These are phyloP conservation scores for Coelastrella sp. DNA, from an alignment of 139 green algal genomes.

Conservation along the genomic window DNA sequence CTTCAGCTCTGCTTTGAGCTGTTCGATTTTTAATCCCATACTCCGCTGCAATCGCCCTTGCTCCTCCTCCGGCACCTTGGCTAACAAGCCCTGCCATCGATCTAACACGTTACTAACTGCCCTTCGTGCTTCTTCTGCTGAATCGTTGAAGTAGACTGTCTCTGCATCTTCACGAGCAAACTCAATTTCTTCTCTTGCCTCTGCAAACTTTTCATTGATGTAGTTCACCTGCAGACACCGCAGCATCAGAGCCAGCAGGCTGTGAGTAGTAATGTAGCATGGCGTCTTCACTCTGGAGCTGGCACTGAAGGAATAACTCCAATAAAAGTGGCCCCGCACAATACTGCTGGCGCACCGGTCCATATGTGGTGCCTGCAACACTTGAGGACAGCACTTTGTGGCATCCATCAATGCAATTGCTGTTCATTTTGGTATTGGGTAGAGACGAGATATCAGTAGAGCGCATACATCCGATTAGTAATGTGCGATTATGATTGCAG, in stretches of 20 bases:
- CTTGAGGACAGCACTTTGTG: too few species aligned
- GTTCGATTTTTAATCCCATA: conserved; percentile 70
- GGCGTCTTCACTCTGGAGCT: too few species aligned
- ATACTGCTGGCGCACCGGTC: too few species aligned
- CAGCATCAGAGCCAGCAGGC: background rate
- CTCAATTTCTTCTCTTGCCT: conserved; percentile 67
- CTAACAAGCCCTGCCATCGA: conserved; percentile 54
- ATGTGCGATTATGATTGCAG: too few species aligned
- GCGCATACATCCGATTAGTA: too few species aligned
- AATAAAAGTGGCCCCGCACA: too few species aligned
- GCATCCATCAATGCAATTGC: too few species aligned
- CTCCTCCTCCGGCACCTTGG: conserved; percentile 45
- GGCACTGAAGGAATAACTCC: too few species aligned
- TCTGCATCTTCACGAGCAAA: conserved; percentile 38
- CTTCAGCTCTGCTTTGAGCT: conserved; percentile 62
- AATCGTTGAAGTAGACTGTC: conserved; percentile 58
- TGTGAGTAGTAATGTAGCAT: background rate
- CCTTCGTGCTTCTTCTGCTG: conserved; percentile 29
- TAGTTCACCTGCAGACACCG: conserved; percentile 50
- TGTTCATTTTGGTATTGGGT: too few species aligned
- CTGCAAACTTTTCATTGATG: conserved; percentile 65
- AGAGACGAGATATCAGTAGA: too few species aligned
- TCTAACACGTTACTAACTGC: conserved; percentile 46
- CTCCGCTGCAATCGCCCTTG: conserved; percentile 50
- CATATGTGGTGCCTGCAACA: too few species aligned